phyloP scores from a whole-genome alignment of 148 eudicot genomes.

The Dianthus caryophyllus region DNA sequence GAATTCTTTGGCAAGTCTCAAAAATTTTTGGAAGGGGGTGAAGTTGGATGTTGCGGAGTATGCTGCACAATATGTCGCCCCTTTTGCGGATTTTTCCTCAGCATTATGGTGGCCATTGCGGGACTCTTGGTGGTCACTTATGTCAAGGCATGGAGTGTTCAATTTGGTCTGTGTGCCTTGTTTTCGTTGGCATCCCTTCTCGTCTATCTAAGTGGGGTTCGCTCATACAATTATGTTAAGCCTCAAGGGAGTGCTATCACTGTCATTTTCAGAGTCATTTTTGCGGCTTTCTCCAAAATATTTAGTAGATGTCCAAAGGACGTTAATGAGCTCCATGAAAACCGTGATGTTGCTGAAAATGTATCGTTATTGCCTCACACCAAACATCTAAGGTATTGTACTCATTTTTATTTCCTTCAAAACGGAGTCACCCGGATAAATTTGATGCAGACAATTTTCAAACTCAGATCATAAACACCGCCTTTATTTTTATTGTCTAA shows the following conservation, averaged over 20 bases:
- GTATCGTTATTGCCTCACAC: constrained; percentile 25
- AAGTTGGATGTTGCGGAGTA: background rate
- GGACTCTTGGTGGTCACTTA: constrained; percentile 34
- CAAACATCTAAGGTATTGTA: constrained; percentile 23
- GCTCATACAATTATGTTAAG: constrained; percentile 16
- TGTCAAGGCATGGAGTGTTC: constrained; percentile 45
- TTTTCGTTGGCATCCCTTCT: constrained; percentile 30
- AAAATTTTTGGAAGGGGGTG: background rate
- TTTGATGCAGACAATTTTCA: too few relatives aligned
- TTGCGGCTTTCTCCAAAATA: constrained; percentile 35
- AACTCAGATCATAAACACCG: too few relatives aligned
- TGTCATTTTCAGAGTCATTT: constrained; percentile 34
- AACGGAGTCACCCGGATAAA: too few relatives aligned
- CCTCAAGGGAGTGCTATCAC: constrained; percentile 48
- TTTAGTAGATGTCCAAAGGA: constrained; percentile 18
- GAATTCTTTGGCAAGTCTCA: background rate
- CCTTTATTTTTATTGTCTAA: background rate
- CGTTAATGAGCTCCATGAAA: constrained; percentile 22
- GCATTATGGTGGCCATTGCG: constrained; percentile 17
- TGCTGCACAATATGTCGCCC: background rate
- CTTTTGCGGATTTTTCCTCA: constrained; percentile 11
- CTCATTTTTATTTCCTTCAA: too few relatives aligned
- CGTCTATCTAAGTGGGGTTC: constrained; percentile 32
- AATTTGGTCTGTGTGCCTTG: constrained; percentile 45
- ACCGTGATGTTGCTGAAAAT: background rate